Evolutionary conservation across 164 flowering plant species (phyloP).

Genomic region (Nymphaea thermarum): DNA sequence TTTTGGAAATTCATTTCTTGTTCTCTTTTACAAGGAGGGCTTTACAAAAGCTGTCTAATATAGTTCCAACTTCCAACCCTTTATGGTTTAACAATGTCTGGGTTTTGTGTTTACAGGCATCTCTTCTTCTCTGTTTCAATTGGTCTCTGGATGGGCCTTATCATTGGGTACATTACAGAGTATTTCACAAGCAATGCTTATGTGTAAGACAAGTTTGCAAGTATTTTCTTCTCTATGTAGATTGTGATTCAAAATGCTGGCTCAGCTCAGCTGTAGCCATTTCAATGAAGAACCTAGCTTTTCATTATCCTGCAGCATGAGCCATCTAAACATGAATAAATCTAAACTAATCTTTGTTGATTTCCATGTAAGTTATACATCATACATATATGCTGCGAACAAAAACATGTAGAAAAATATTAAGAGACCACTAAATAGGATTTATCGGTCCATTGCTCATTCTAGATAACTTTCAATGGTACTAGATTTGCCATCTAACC

Average conservation of each 20-base stretch:
- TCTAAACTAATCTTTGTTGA: too few species aligned
- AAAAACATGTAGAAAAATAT: too few species aligned
- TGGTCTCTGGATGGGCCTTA: constrained; percentile 13
- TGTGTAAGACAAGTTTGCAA: constrained; percentile 4
- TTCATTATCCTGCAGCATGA: not conserved
- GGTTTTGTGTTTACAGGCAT: constrained; percentile 6
- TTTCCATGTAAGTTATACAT: too few species aligned
- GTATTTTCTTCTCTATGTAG: not conserved
- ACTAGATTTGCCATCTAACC: not conserved
- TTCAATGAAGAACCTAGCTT: too few species aligned
- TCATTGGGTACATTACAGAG: constrained; percentile 11
- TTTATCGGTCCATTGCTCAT: not conserved
- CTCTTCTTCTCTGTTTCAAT: constrained; percentile 15
- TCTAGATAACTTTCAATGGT: not conserved
- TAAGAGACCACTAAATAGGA: too few species aligned
- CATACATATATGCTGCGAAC: too few species aligned
- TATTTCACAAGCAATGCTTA: constrained; percentile 14
- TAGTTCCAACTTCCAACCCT: too few species aligned
- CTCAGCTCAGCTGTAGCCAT: not conserved
- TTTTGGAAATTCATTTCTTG: too few species aligned
- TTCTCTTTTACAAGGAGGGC: not conserved
- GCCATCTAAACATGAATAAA: not conserved
- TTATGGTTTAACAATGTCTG: not conserved
- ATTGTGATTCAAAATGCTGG: not conserved
- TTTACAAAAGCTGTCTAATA: not conserved